Conservation (phyloP, 352 stramenopile genomes). For the Pythium monospermum region DNA sequence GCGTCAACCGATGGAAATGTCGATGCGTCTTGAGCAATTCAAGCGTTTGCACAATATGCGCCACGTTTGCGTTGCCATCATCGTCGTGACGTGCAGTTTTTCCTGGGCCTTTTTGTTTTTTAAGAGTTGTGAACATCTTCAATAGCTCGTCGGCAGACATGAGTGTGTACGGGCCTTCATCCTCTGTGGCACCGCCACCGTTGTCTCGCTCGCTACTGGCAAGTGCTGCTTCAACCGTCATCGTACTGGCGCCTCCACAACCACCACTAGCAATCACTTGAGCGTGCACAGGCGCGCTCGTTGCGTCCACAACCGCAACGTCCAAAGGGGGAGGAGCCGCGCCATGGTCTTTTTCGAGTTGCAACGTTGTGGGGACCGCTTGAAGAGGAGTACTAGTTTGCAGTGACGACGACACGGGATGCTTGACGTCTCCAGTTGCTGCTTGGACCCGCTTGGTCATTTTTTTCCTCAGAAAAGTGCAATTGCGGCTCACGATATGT, state of each 20-base stretch:
- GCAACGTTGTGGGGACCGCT: not conserved
- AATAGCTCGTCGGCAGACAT: not conserved
- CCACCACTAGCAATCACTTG: too few species aligned
- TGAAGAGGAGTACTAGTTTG: conserved; percentile 9
- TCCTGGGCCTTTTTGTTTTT: too few species aligned
- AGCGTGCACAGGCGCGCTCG: too few species aligned
- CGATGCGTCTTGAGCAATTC: conserved; percentile 29
- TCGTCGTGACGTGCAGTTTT: too few species aligned
- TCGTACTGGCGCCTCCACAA: too few species aligned
- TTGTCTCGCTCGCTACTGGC: not conserved
- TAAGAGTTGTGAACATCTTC: not conserved
- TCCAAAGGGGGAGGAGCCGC: too few species aligned
- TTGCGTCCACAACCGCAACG: too few species aligned
- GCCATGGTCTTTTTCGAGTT: not conserved
- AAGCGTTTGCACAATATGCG: conserved; percentile 19
- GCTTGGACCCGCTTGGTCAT: conserved; percentile 8
- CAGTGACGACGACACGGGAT: not conserved
- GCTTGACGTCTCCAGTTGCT: conserved; percentile 12
- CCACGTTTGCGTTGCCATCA: conserved; percentile 19
- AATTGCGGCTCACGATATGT: conserved; percentile 79
- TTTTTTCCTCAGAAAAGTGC: conserved; percentile 51
- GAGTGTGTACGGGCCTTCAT: not conserved
- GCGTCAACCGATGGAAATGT: conserved; percentile 55
- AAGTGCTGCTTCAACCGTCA: too few species aligned
- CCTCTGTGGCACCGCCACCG: not conserved